Conservation (phyloP, 768 basidiomycete species). For the Tephrocybe sp. region DNA sequence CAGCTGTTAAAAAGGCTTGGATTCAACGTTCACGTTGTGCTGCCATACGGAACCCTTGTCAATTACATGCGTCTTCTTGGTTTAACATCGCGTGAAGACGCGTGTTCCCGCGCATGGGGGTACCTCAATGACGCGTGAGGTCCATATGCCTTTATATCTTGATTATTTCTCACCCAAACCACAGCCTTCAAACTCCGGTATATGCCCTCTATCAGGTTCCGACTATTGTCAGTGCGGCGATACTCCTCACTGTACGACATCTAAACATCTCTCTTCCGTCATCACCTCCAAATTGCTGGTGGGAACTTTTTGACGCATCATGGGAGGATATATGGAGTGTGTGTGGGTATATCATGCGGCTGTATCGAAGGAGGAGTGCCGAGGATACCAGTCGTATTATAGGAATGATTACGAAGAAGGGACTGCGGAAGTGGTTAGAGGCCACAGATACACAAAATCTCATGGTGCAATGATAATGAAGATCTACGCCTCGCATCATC, state of each 20-base stretch:
- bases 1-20: conserved; percentile 94
- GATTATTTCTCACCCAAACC: neutral
- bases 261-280: conserved; percentile 74
- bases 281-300: conserved; percentile 76
- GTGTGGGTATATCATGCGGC: conserved; percentile 78
- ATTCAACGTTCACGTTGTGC: conserved; percentile 89
- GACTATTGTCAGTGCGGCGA: conserved; percentile 86
- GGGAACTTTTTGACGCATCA: conserved; percentile 88
- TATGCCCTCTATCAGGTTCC: conserved; percentile 89
- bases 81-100: conserved; percentile 67
- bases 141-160: neutral
- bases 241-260: conserved; percentile 75
- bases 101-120: conserved; percentile 84
- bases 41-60: conserved; percentile 92
- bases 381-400: conserved; percentile 44
- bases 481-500: conserved; percentile 59
- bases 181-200: conserved; percentile 90
- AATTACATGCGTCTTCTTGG: conserved; percentile 92
- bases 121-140: conserved; percentile 95
- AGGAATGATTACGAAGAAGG: conserved; percentile 71
- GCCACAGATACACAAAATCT: conserved; percentile 33
- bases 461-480: neutral
- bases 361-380: conserved; percentile 61
- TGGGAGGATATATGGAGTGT: conserved; percentile 89
- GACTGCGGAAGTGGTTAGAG: conserved; percentile 81